Evolutionary conservation across 495 filamentous ascomycete genomes (phyloP), one percentile per base, ranked within the genome.

Genomic region (Podospora appendiculata): DNA sequence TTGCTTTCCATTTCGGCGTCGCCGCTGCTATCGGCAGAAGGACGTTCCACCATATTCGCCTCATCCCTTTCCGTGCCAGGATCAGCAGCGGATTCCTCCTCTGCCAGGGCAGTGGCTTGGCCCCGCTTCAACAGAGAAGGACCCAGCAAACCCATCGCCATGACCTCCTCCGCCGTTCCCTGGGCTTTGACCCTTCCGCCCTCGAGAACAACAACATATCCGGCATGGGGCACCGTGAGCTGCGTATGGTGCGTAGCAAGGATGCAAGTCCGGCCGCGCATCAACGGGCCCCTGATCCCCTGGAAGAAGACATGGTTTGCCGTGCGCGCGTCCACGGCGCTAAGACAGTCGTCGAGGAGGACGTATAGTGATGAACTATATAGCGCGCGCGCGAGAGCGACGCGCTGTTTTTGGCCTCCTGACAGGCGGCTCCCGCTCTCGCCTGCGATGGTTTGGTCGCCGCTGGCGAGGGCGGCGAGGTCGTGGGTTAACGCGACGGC

Each of bases 331-430:
- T 94, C 89, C 32, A 94, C 87, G 4, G 89, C 88, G 36, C 88
- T 90, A 8, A 94, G 71, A 53, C 86, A 80, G 66, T 94, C 89
- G 59, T 94, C 89, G 8, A 94, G 70, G 13, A 94, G 72, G 57
- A 92, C 90, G 50, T 91, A 79, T 65, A 90, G 88, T 10, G 89
- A 86, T 48, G 88, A 78, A 52, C 89, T 87, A 63, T 93, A 94
- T 0, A 94, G 88, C 40, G 89, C 89, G 61, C 89, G 74, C 3
- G 89, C 89, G 41, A 94, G 75, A 4, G 87, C 89, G 58, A 94
- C 69, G 12, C 89, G 80, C 50, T 88, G 87, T 69, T 90, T 93
- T 65, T 94, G 89, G 45, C 89, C 89, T 39, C 89, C 89, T 13
- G 87, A 90, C 13, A 94, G 77, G 4, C 86, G 89, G 47, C 93